phyloP scores from a whole-genome alignment of 768 basidiomycete genomes.

The Lentinula edodes region DNA sequence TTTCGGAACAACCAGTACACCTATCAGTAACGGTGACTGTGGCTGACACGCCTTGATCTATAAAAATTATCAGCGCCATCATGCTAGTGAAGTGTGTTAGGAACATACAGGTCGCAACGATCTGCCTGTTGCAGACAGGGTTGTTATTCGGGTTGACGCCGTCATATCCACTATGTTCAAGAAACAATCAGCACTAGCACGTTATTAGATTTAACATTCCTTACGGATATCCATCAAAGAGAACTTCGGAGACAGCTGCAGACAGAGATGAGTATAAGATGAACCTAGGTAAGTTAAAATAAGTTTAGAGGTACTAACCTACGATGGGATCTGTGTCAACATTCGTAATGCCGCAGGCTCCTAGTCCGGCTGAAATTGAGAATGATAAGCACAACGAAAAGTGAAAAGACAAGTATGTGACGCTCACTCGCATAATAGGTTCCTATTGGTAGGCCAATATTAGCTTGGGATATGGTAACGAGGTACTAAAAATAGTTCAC shows the following conservation, averaged over 20 bases:
- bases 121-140: conserved; percentile 56
- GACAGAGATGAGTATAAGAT: background rate
- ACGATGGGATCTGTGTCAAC: conserved; percentile 40
- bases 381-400: background rate
- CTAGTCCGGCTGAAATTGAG: conserved; percentile 43
- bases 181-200: background rate
- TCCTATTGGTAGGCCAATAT: conserved; percentile 19
- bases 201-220: conserved; percentile 16
- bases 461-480: background rate
- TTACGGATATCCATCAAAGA: conserved; percentile 61
- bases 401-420: background rate
- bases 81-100: background rate
- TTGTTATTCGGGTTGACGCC: conserved; percentile 68
- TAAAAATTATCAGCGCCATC: conserved; percentile 4
- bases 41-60: conserved; percentile 49
- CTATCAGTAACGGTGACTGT: conserved; percentile 54
- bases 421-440: conserved; percentile 48
- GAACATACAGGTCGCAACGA: conserved; percentile 45
- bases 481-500: background rate
- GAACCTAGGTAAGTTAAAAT: background rate
- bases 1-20: conserved; percentile 47
- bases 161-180: conserved; percentile 39
- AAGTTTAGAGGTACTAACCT: background rate
- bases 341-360: conserved; percentile 60
- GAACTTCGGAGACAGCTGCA: conserved; percentile 47